A percentile compares a stretch with the other conserved stretches of the same genome.
Evolutionary conservation across 768 basidiomycete genomes (phyloP).

Genomic region (Suillus variegatus): DNA sequence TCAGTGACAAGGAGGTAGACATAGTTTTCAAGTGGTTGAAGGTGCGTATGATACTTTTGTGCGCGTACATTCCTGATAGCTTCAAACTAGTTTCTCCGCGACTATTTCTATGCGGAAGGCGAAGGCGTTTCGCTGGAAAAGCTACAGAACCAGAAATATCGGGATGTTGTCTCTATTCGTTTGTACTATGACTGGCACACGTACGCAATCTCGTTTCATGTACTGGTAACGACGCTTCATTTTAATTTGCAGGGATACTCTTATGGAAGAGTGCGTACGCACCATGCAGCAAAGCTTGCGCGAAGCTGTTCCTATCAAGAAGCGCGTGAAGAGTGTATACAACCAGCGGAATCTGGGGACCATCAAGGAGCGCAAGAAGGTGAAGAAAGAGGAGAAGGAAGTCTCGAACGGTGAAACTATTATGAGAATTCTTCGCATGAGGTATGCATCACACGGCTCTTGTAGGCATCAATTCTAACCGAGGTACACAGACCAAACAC

Average conservation of each 20-base stretch:
- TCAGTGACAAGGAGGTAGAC: conserved; percentile 96
- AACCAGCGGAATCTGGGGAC: conserved; percentile 94
- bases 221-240: conserved; percentile 11
- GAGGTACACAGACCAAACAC: conserved; percentile 61
- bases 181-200: conserved; percentile 97
- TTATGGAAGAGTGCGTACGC: conserved; percentile 94
- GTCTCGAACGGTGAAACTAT: conserved; percentile 85
- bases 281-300: conserved; percentile 91
- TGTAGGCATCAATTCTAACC: not conserved
- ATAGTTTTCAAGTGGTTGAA: conserved; percentile 99
- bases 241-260: conserved; percentile 54
- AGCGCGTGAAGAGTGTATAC: conserved; percentile 91
- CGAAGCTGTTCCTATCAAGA: conserved; percentile 73
- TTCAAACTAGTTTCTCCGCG: conserved; percentile 73
- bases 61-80: not conserved
- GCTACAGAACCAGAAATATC: conserved; percentile 93
- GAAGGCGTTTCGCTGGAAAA: conserved; percentile 86
- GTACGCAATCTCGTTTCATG: conserved; percentile 43
- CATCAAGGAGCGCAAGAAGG: conserved; percentile 90
- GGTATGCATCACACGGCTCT: conserved; percentile 46
- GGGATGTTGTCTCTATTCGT: conserved; percentile 85
- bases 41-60: conserved; percentile 43
- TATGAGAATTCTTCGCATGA: conserved; percentile 92
- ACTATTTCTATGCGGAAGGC: conserved; percentile 94
- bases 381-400: conserved; percentile 83